Base-by-base conservation (phyloP, 345 rosid species). In the Euphorbia tirucalli region DNA sequence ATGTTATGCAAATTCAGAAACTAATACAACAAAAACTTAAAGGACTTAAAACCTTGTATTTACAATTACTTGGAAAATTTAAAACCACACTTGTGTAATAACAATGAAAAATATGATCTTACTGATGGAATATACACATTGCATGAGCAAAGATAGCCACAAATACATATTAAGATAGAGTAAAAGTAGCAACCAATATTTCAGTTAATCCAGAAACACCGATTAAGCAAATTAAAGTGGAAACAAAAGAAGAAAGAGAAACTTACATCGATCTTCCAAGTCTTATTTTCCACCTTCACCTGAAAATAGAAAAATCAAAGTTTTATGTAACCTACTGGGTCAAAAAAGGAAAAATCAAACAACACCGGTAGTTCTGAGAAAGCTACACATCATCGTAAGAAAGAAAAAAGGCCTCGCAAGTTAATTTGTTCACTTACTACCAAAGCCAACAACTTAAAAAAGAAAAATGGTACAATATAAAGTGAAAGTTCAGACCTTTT, bases 271-370 rank as follows among this genome's bases (percentile, higher is more conserved):
- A 95, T 76, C 80, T 92, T 95, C 99, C 99, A 90, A 10, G 84
- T 70, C 83, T 83, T 86, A 69, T 87, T 95, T 81, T 95, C 98
- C 85, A 95, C 93, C 86, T 92, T 92, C 85, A 90, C 97, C 99
- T 95, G 94, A 35, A 35, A 35, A 35, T 87, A 85, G 65, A 9
- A 66, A 83, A 77, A 58, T 24, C 21, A 39, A 6, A 49, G 11
- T 10, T 15, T 18, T 15, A 61, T 22, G 6, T 46, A 43, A 49
- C 15, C 7, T 30, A 8, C 18, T 32, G 54, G 19, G 32, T 13
- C 2, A 39, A 73, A 21, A 28, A 49, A 49, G 21, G 11, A n/a
- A 16, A 19, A 49, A 15, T 49, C 21, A 49, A 49, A 16, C 55
- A 49, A 19, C 19, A 15, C 14, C 21, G 1, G 55, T 16, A 19